These are phyloP conservation scores for Cytospora leucostoma DNA, from an alignment of 2,329 filamentous ascomycete species.

Conservation along the genomic window DNA sequence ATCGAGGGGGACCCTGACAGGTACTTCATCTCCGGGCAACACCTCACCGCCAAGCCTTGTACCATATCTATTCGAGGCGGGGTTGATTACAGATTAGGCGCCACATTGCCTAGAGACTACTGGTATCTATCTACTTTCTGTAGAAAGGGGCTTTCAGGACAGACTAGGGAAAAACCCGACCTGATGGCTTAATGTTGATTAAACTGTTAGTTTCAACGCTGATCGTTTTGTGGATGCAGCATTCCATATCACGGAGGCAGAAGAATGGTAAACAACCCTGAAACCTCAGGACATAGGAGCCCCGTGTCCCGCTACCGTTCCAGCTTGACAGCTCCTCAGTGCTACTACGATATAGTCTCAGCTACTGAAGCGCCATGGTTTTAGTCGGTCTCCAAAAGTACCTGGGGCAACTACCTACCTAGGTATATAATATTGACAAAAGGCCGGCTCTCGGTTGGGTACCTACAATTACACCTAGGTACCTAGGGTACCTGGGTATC, in stretches of 20 bases:
- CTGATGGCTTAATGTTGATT: too few relatives aligned
- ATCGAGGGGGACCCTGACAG: background rate
- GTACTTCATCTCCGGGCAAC: background rate
- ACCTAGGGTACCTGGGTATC: background rate
- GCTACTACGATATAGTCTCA: background rate
- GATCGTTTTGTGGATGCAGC: background rate
- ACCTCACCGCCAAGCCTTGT: background rate
- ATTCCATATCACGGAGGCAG: background rate
- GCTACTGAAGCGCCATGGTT: conserved; percentile 15
- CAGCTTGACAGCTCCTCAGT: background rate
- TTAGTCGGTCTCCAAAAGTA: background rate
- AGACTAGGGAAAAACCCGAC: background rate
- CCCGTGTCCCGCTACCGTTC: background rate
- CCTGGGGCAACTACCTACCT: conserved; percentile 6
- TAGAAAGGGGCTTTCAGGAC: background rate
- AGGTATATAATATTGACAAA: too few relatives aligned
- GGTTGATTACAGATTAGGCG: background rate
- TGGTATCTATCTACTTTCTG: background rate
- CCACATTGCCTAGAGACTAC: background rate
- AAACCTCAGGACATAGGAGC: background rate
- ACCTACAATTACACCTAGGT: conserved; percentile 1
- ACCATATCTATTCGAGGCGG: background rate
- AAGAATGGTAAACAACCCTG: too few relatives aligned
- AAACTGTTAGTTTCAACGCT: background rate
- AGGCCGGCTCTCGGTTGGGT: conserved; percentile 23